These are phyloP conservation scores for Plectosphaerella cucumerina DNA, from an alignment of 2,329 filamentous ascomycete genomes.

Conservation along the genomic window DNA sequence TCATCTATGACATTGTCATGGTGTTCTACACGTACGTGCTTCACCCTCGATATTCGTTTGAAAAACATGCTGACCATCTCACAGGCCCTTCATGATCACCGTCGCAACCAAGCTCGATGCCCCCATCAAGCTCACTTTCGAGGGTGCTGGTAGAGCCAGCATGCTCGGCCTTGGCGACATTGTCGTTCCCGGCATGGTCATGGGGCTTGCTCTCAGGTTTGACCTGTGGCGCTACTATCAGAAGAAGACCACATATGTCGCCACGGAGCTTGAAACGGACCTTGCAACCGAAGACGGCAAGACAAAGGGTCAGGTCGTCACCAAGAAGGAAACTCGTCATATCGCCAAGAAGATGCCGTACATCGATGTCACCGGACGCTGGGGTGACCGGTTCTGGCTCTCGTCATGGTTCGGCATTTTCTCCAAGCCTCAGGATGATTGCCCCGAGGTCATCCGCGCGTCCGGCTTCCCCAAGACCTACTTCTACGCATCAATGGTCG, in stretches of 20 bases:
- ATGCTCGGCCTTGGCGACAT: constrained; percentile 96
- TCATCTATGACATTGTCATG: constrained; percentile 94
- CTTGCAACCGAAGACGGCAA: constrained; percentile 17
- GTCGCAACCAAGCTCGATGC: constrained; percentile 88
- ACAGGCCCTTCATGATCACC: constrained; percentile 74
- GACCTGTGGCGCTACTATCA: constrained; percentile 84
- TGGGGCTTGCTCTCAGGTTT: constrained; percentile 84
- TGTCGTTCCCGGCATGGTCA: constrained; percentile 85
- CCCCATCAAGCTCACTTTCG: constrained; percentile 85
- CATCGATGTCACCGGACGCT: constrained; percentile 62
- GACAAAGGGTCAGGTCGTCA: constrained; percentile 27
- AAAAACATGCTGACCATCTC: constrained; percentile 13
- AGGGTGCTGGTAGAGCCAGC: constrained; percentile 59
- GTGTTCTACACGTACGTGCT: constrained; percentile 72
- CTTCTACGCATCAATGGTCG: constrained; percentile 71
- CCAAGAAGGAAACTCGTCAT: constrained; percentile 33
- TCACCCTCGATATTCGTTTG: background rate
- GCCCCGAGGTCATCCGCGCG: constrained; percentile 27
- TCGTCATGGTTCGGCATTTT: constrained; percentile 20
- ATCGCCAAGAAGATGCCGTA: constrained; percentile 41
- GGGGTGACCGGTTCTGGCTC: constrained; percentile 84
- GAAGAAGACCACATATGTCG: constrained; percentile 51
- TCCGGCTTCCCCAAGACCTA: constrained; percentile 76
- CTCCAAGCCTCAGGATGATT: constrained; percentile 13
- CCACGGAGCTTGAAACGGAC: constrained; percentile 28